A percentile compares a stretch with the other conserved stretches of the same genome.
These are phyloP conservation scores for Brettanomyces sp. DNA, from an alignment of 805 yeast species.

Conservation along the genomic window DNA sequence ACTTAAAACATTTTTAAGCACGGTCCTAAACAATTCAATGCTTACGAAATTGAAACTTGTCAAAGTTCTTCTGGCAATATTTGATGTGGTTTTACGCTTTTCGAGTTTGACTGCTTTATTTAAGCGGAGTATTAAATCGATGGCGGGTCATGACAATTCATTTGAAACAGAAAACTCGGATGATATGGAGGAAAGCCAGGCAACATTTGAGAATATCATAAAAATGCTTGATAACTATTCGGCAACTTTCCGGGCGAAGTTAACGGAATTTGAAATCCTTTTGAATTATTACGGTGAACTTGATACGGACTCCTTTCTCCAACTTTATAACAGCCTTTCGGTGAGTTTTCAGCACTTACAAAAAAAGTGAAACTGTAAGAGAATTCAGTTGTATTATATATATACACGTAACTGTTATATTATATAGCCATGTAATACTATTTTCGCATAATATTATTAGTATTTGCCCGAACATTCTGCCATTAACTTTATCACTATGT, in stretches of 20 bases:
- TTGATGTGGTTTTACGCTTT: conserved; percentile 38
- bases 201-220: conserved; percentile 28
- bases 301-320: conserved; percentile 37
- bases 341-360: conserved; percentile 7
- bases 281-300: conserved; percentile 39
- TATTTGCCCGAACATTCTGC: conserved; percentile 40
- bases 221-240: conserved; percentile 33
- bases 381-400: background rate
- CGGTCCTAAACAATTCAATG: conserved; percentile 56
- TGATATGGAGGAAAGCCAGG: conserved; percentile 19
- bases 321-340: conserved; percentile 35
- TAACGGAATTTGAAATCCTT: conserved; percentile 37
- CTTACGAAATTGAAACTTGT: conserved; percentile 51
- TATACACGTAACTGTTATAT: background rate
- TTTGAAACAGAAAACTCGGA: background rate
- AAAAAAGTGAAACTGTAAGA: background rate
- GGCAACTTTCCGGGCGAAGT: conserved; percentile 34
- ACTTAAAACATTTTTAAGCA: conserved; percentile 51
- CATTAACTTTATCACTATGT: conserved; percentile 63
- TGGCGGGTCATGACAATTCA: conserved; percentile 25
- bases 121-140: conserved; percentile 42
- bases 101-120: conserved; percentile 42
- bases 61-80: conserved; percentile 33
- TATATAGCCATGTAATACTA: background rate
- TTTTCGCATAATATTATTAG: conserved; percentile 1